A percentile compares a stretch with the other conserved stretches of the same genome.
phyloP scores from a whole-genome alignment of 176 grass and related monocot genomes.

The Melocanna baccifera region DNA sequence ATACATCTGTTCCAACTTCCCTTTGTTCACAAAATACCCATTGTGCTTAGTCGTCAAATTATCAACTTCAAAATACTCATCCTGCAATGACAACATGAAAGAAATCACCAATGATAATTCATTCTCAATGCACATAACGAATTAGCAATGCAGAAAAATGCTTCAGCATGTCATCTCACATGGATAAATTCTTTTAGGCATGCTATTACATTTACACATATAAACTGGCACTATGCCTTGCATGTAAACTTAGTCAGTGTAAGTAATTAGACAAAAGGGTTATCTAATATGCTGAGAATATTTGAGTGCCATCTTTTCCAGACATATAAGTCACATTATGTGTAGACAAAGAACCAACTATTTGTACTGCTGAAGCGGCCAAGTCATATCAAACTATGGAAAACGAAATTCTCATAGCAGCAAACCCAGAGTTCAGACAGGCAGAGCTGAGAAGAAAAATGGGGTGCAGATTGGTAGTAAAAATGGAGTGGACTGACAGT shows the following conservation, averaged over 20 bases:
- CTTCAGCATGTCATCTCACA: neutral
- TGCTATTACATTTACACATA: neutral
- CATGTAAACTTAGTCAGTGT: neutral
- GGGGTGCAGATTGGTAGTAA: neutral
- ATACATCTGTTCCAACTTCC: conserved; percentile 96
- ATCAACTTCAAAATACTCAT: conserved; percentile 99
- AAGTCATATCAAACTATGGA: conserved; percentile 13
- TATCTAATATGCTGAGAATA: conserved; percentile 14
- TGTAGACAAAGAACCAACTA: neutral
- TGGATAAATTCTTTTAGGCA: neutral
- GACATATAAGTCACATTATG: neutral
- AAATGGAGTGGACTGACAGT: neutral
- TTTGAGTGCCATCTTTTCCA: neutral
- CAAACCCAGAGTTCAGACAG: conserved; percentile 6
- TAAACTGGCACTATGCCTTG: neutral
- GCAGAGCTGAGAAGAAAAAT: conserved; percentile 1
- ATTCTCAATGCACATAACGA: conserved; percentile 1
- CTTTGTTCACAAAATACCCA: conserved; percentile 99
- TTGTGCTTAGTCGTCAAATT: conserved; percentile 95
- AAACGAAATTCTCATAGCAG: neutral
- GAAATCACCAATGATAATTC: conserved; percentile 9
- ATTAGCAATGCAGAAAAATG: neutral
- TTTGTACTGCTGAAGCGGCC: neutral
- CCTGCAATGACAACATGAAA: conserved; percentile 57
- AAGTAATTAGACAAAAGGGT: neutral